Base-by-base conservation (phyloP, 164 flowering plant species). In the Vitis rupestris region DNA sequence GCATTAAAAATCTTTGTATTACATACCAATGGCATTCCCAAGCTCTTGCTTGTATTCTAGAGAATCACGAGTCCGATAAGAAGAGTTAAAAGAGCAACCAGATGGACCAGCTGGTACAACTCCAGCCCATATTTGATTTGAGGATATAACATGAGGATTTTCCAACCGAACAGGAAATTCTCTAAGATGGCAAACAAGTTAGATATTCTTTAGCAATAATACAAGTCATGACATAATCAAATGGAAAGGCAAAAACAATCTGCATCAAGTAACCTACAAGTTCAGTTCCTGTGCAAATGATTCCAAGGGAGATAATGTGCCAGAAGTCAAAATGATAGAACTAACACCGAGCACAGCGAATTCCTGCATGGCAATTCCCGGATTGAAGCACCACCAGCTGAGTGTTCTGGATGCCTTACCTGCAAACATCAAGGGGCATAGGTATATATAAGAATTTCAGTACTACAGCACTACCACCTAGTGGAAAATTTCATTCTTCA, bases 361-460 rank as follows among this genome's bases (percentile, higher is more conserved):
- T 67, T 82, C 92, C 72, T 86, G 84, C 98, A 95, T 84, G 47
- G 98, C 86, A 73, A 91, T 74, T 75, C 99, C 99, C 4, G 99
- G 99, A 81, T 93, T 91, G 75, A 95, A 95, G 70, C 99, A 95
- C 99, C 99, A 95, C 99, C 99, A 95, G 83, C 99, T 90, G 69
- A 95, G 87, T 51, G 81, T 91, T 76, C 97, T 90, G 29, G 97
- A 85, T 58, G 76, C 54, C 81, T 81, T 92, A 63, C 91, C 98
- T 94, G 78, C 67, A 75, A 70, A 72, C 44, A 65, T 52, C 61
- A 52, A 29, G 44, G 61, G 27, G 17, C 48, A 16, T 12, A 37
- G 17, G 61, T 16, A 19, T 23, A 16, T 17, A 49, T 49, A 48
- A 59, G 14, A 50, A 61, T 27, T 56, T 50, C 31, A 16, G 12